Percentiles rank a stretch among this genome's conserved stretches.
phyloP scores from a whole-genome alignment of 805 yeast genomes.

The Saturnispora sanitii region DNA sequence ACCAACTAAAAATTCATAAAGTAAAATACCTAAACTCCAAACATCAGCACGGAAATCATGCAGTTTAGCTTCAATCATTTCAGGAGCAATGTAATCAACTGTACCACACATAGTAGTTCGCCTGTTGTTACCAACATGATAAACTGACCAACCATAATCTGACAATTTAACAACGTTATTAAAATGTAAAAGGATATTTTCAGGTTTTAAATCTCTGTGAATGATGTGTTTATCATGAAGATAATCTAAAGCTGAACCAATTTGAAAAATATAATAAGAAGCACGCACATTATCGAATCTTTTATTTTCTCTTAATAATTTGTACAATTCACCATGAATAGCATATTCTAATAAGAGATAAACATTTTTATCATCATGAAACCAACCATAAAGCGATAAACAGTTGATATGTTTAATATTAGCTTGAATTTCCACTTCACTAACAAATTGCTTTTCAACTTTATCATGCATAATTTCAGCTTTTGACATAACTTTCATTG shows the following conservation, averaged over 20 bases:
- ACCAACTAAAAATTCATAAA: conserved; percentile 82
- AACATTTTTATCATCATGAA: conserved; percentile 71
- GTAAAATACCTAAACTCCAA: conserved; percentile 86
- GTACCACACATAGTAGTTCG: conserved; percentile 91
- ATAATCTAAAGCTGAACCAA: conserved; percentile 68
- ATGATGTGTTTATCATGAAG: conserved; percentile 73
- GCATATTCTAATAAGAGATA: conserved; percentile 80
- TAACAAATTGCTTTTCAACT: conserved; percentile 73
- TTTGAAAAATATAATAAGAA: conserved; percentile 70
- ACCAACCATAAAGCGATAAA: conserved; percentile 74
- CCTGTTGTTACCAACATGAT: conserved; percentile 36
- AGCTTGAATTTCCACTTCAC: conserved; percentile 89
- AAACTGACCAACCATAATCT: conserved; percentile 96
- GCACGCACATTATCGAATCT: conserved; percentile 67
- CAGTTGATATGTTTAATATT: conserved; percentile 70
- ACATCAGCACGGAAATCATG: conserved; percentile 75
- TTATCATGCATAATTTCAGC: conserved; percentile 63
- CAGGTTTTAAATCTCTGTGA: conserved; percentile 92
- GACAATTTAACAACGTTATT: conserved; percentile 72
- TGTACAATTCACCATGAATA: conserved; percentile 78
- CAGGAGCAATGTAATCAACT: conserved; percentile 89
- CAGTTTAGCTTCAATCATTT: conserved; percentile 75
- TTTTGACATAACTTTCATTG: conserved; percentile 86
- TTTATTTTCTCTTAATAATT: conserved; percentile 52
- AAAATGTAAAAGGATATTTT: conserved; percentile 71